Percentiles rank a stretch among this genome's conserved stretches.
Conservation (phyloP, 2,329 filamentous ascomycete species). For the Aspergillus pseudotamarii region DNA sequence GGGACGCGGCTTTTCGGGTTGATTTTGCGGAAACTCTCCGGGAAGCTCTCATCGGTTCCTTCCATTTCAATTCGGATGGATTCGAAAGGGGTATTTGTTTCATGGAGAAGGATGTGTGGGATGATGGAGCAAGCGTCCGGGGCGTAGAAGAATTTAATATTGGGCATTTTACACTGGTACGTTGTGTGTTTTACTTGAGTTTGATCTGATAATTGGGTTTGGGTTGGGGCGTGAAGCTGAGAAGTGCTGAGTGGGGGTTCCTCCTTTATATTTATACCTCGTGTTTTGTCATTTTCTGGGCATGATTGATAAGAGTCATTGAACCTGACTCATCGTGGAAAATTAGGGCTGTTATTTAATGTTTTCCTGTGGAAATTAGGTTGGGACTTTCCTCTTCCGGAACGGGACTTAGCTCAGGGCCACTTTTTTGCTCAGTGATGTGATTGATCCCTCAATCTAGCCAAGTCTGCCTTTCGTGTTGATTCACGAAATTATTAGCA, state of each 20-base stretch:
- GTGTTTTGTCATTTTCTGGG: background rate
- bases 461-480: no score
- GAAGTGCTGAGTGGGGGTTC: background rate
- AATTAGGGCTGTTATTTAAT: no score
- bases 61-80: slow-evolving; percentile 12
- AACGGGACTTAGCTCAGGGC: no score
- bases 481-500: no score
- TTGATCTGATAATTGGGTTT: background rate
- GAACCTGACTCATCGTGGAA: background rate
- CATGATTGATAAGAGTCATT: background rate
- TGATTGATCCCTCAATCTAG: no score
- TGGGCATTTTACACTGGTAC: slow-evolving; percentile 11
- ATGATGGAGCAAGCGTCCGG: slow-evolving; percentile 35
- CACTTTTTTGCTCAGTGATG: no score
- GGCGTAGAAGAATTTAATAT: slow-evolving; percentile 30
- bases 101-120: slow-evolving; percentile 35
- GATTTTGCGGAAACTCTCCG: slow-evolving; percentile 24
- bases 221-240: background rate
- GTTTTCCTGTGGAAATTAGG: no score
- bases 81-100: slow-evolving; percentile 24
- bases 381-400: no score
- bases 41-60: slow-evolving; percentile 9
- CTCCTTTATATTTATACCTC: background rate
- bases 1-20: slow-evolving; percentile 40
- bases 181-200: background rate